Evolutionary conservation across 352 stramenopile genomes (phyloP), one percentile per base, ranked within the genome.

Genomic region (Pythium biforme): DNA sequence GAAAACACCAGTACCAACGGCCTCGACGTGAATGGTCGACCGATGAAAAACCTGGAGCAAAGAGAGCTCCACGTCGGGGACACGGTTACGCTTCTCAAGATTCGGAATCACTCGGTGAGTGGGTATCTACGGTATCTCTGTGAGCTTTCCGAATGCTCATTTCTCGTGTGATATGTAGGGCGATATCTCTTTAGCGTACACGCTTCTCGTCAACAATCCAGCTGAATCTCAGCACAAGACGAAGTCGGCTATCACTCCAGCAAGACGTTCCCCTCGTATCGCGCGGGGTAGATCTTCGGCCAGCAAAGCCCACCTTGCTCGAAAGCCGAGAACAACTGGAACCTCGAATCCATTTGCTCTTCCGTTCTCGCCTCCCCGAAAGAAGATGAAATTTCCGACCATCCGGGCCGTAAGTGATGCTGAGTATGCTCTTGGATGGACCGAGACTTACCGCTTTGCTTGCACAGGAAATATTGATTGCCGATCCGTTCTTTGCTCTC

Each of bases 1-100:
- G 74, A 88, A 68, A 81, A 91, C 51, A 91, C 79, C 6, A 91
- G 82, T 55, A 88, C 79, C 19, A 91, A 91, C 37, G 82, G 82
- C 5, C 74, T 88, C 10, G 69, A 77, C 17, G 70, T 91, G 14
- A 91, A 91, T 59, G 76, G 76, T 7, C 46, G 65, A 22, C 40
- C 67, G n/a, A 67, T 91, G 34, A 83, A 83, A 68, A 74, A 75
- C 55, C 65, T 71, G 3, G 70, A 84, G 40, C 57, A 58, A 4
- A 34, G 70, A 22, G 70, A 83, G 26, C 68, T 91, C 11, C 71
- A 83, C n/a, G 48, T 82, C 25, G 71, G 76, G 10, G 82, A 91
- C 59, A 75, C 72, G 8, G 66, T 91, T 8, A 89, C 82, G 14
- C 49, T 91, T 10, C 61, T 89, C 45, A 74, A 72, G 48, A 81